Conservation (phyloP, 208 protist genomes). For the Leishmania arabica region DNA sequence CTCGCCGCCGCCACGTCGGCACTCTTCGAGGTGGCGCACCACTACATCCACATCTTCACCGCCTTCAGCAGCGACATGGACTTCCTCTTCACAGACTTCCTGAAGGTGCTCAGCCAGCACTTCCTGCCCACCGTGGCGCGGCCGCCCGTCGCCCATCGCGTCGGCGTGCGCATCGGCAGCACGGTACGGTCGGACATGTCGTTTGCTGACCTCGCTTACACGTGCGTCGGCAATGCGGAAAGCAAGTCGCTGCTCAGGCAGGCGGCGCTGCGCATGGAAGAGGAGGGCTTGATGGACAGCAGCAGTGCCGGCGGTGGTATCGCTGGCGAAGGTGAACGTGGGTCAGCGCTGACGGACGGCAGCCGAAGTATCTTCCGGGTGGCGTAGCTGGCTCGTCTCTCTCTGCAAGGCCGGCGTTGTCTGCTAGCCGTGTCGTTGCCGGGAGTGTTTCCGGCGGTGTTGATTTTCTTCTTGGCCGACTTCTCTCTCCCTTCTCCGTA, state of each 20-base stretch:
- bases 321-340: neutral
- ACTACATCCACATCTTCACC: slow-evolving; percentile 73
- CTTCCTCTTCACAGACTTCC: slow-evolving; percentile 64
- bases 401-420: neutral
- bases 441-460: neutral
- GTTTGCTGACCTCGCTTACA: slow-evolving; percentile 78
- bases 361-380: slow-evolving; percentile 51
- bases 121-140: slow-evolving; percentile 46
- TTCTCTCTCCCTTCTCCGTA: neutral
- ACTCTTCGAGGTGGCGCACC: slow-evolving; percentile 59
- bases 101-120: slow-evolving; percentile 57
- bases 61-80: slow-evolving; percentile 77
- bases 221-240: slow-evolving; percentile 66
- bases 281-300: slow-evolving; percentile 36
- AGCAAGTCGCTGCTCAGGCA: slow-evolving; percentile 75
- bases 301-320: neutral
- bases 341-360: slow-evolving; percentile 20
- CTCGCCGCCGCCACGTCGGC: slow-evolving; percentile 57
- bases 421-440: neutral
- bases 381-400: slow-evolving; percentile 1
- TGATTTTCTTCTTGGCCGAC: too few species aligned
- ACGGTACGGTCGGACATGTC: slow-evolving; percentile 43
- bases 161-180: slow-evolving; percentile 34
- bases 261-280: slow-evolving; percentile 74
- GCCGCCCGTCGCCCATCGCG: slow-evolving; percentile 48